Percentiles rank a stretch among this genome's conserved stretches.
phyloP scores from a whole-genome alignment of 257 asterid genomes.

The Rauvolfia tetraphylla region DNA sequence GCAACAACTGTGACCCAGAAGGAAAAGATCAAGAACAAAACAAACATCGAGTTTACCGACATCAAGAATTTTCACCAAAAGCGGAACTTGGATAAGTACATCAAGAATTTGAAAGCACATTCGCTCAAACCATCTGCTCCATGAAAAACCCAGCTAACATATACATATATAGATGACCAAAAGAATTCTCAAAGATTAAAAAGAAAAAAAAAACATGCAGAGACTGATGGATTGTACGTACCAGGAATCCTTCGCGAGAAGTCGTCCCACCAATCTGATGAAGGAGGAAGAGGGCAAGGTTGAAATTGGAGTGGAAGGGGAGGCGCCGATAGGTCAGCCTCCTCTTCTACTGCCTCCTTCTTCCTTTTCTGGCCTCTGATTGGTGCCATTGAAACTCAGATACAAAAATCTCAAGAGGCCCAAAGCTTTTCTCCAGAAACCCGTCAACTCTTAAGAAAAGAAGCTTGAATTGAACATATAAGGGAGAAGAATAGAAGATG shows the following conservation, averaged over 20 bases:
- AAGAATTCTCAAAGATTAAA: neutral
- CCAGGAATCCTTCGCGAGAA: conserved; percentile 24
- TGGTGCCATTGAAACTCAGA: conserved; percentile 23
- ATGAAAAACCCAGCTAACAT: neutral
- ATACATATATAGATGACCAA: neutral
- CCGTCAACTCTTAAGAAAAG: neutral
- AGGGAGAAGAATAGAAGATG: neutral
- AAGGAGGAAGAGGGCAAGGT: conserved; percentile 4
- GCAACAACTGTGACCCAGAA: neutral
- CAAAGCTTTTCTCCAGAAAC: neutral
- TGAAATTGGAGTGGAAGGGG: conserved; percentile 1
- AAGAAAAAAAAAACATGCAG: conserved; percentile 11
- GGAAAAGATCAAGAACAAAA: neutral
- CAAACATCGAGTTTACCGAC: neutral
- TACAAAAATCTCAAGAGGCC: neutral
- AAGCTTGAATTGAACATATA: neutral
- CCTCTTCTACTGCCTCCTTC: conserved; percentile 10
- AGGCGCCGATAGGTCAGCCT: conserved; percentile 20
- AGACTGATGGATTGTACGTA: neutral
- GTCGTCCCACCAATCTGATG: conserved; percentile 32
- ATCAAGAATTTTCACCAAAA: neutral
- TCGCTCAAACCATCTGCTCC: neutral
- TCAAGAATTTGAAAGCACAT: neutral
- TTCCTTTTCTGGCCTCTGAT: conserved; percentile 25
- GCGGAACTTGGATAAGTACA: neutral